These are phyloP conservation scores for Arthroderma sp. DNA, from an alignment of 2,329 filamentous ascomycete genomes.

Conservation along the genomic window DNA sequence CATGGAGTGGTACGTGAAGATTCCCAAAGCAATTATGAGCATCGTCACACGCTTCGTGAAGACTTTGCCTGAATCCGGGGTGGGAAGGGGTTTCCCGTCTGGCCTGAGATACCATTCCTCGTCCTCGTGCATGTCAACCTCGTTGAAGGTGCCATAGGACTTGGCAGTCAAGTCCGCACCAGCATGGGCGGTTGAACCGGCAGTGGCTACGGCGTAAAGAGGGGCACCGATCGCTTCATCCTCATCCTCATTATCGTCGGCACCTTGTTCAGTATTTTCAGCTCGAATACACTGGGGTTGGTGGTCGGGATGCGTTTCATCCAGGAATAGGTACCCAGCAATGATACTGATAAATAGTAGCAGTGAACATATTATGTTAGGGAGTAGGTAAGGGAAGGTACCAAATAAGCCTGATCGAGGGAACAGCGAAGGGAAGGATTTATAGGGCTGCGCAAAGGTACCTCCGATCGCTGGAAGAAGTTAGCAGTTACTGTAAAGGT, in stretches of 20 bases:
- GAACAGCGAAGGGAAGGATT: conserved; percentile 61
- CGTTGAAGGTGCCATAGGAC: conserved; percentile 62
- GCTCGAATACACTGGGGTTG: conserved; percentile 42
- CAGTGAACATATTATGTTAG: conserved; percentile 70
- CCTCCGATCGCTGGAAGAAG: conserved; percentile 59
- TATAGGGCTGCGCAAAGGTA: conserved; percentile 65
- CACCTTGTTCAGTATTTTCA: conserved; percentile 39
- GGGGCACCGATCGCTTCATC: conserved; percentile 12
- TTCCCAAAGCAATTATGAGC: conserved; percentile 68
- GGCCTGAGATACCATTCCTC: conserved; percentile 37
- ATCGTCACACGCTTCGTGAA: conserved; percentile 57
- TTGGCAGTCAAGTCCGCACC: conserved; percentile 64
- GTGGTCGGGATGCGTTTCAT: conserved; percentile 83
- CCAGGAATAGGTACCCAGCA: conserved; percentile 65
- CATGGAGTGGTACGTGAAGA: conserved; percentile 94
- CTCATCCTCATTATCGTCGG: conserved; percentile 23
- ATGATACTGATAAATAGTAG: conserved; percentile 69
- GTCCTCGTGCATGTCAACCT: conserved; percentile 43
- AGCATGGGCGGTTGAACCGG: conserved; percentile 60
- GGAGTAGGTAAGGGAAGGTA: conserved; percentile 73
- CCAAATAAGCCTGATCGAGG: conserved; percentile 58
- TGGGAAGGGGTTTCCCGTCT: conserved; percentile 25
- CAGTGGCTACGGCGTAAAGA: conserved; percentile 54
- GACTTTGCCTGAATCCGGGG: conserved; percentile 31
- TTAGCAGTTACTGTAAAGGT: conserved; percentile 1